Base-by-base conservation (phyloP, 345 rosid species). In the Brassica carinata region DNA sequence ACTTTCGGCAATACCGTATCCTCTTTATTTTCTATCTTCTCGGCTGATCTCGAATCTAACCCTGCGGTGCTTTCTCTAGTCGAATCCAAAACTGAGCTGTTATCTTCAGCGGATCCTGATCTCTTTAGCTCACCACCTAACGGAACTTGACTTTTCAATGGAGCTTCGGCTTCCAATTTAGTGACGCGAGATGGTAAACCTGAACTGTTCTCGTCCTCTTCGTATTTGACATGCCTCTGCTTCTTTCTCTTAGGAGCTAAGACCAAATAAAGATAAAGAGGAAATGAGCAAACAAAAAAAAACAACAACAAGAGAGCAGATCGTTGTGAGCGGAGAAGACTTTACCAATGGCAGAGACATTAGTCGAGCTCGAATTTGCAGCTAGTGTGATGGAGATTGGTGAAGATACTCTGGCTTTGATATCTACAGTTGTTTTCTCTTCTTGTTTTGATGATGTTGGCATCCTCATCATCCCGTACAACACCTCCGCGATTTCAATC, bases 401-500 rank as follows among this genome's bases (percentile, higher is more conserved):
- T 1, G 98, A 94, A 14, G 97, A 88, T 18, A 90, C 93, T 82
- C 93, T 80, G 5, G 97, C 90, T 87, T 92, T 95, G 27, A 70
- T 83, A 72, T 78, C 72, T 48, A 3, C 62, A 2, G 75, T 7
- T 30, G 72, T 38, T 76, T 83, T 87, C 4, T 81, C 97, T 71
- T 93, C 98, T 67, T 85, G 93, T 88, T 92, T 93, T 0, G 89
- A 72, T 8, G 96, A 85, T 9, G 98, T 94, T 7, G 98, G 95
- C 85, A 90, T 96, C 81, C 91, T 89, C 97, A 88, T 84, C 97
- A 96, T 83, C 5, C 97, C 98, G 62, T 91, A 96, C 53, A 96
- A 81, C 27, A 96, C 99, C 81, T 96, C 97, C 0, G 99, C 99
- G 33, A 96, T 94, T 91, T 96, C 99, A 77, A 94, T 89, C 90